phyloP scores from a whole-genome alignment of 176 grass and related monocot genomes.

The Echinochloa phyllopogon region DNA sequence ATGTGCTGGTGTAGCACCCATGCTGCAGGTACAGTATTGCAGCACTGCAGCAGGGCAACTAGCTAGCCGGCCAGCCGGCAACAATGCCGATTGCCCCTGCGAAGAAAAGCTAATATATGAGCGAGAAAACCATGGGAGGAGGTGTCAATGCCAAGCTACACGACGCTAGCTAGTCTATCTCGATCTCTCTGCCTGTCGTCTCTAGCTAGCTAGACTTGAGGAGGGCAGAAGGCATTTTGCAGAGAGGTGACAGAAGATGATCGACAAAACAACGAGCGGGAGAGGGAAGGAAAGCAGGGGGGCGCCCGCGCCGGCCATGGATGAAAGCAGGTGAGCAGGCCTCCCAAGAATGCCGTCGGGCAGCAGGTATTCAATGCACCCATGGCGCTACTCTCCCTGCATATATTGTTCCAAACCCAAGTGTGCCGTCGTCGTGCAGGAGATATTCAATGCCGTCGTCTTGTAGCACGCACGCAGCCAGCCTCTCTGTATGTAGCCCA shows the following conservation, averaged over 20 bases:
- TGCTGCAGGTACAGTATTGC: background rate
- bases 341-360: constrained; percentile 42
- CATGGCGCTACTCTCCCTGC: background rate
- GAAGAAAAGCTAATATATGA: constrained; percentile 7
- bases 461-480: background rate
- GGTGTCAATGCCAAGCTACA: background rate
- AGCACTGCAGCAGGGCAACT: background rate
- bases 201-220: background rate
- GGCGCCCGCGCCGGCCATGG: background rate
- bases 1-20: constrained; percentile 5
- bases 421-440: background rate
- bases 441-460: constrained; percentile 15
- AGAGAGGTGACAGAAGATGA: constrained; percentile 46
- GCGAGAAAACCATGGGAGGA: too few relatives aligned
- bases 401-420: background rate
- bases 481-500: background rate
- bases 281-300: background rate
- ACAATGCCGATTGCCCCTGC: constrained; percentile 9
- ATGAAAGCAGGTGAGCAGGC: constrained; percentile 20
- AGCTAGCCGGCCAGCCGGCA: background rate
- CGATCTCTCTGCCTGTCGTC: background rate
- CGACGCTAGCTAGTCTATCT: background rate
- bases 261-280: constrained; percentile 7
- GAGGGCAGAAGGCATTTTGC: constrained; percentile 63
- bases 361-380: constrained; percentile 41